A percentile compares a stretch with the other conserved stretches of the same genome.
phyloP scores from a whole-genome alignment of 225 moss, liverwort and hornwort genomes.

The Neckera pumila region DNA sequence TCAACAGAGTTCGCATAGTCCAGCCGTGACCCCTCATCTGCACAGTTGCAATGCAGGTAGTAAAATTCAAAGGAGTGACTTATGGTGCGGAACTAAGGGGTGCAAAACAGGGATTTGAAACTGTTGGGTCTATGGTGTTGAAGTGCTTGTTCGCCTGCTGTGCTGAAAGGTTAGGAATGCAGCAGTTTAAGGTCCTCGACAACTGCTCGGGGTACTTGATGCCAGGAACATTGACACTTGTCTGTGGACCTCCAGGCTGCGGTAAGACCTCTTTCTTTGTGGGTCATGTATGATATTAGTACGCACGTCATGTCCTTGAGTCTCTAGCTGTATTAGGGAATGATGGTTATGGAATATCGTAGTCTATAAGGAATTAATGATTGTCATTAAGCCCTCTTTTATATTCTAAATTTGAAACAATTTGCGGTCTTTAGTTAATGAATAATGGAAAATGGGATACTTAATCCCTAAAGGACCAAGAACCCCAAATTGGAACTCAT shows the following conservation, averaged over 20 bases:
- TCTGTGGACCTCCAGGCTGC: slow-evolving; percentile 84
- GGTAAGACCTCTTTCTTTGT: slow-evolving; percentile 24
- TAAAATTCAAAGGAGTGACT: slow-evolving; percentile 59
- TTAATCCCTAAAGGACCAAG: neutral
- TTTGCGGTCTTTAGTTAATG: neutral
- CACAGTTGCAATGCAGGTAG: slow-evolving; percentile 32
- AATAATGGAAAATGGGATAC: neutral
- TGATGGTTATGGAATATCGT: neutral
- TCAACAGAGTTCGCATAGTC: neutral
- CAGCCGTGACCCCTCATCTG: neutral
- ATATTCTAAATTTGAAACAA: neutral
- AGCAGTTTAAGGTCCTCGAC: slow-evolving; percentile 55
- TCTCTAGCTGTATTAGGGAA: neutral
- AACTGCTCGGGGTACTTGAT: slow-evolving; percentile 79
- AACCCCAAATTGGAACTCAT: neutral
- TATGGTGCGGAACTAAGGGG: slow-evolving; percentile 36
- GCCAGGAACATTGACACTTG: slow-evolving; percentile 82
- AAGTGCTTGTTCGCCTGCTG: slow-evolving; percentile 27
- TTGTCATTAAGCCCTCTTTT: neutral
- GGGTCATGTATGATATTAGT: neutral
- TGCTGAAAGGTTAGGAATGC: slow-evolving; percentile 39
- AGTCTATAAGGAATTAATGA: neutral
- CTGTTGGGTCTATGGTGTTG: slow-evolving; percentile 46
- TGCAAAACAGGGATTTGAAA: slow-evolving; percentile 53
- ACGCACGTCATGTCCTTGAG: neutral